These are phyloP conservation scores for Galerina marginata DNA, from an alignment of 768 basidiomycete genomes.

Conservation along the genomic window DNA sequence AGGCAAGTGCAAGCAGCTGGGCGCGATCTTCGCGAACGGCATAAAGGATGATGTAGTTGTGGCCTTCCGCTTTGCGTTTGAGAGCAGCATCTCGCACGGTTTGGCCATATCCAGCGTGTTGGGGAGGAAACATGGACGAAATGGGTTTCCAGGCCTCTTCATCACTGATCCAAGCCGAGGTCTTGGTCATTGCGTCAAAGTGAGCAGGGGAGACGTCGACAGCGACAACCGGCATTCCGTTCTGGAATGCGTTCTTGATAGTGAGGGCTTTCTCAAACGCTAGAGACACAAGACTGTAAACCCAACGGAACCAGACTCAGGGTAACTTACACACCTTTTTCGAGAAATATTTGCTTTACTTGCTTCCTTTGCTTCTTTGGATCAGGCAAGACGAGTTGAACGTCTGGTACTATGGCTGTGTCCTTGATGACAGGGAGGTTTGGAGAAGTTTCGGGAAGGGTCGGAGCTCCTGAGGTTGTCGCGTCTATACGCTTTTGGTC, in stretches of 20 bases:
- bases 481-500: constrained; percentile 81
- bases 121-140: constrained; percentile 56
- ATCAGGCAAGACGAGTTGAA: constrained; percentile 75
- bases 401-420: constrained; percentile 41
- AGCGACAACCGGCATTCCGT: constrained; percentile 70
- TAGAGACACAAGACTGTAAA: constrained; percentile 27
- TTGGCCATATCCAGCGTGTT: constrained; percentile 64
- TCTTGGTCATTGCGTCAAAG: constrained; percentile 68
- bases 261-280: constrained; percentile 68
- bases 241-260: constrained; percentile 63
- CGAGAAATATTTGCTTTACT: constrained; percentile 70
- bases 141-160: constrained; percentile 78
- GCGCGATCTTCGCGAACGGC: constrained; percentile 72
- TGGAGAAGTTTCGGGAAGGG: constrained; percentile 41
- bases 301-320: neutral
- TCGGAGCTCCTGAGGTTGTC: constrained; percentile 61
- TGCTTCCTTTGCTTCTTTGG: constrained; percentile 77
- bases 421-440: constrained; percentile 46
- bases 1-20: constrained; percentile 51
- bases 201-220: constrained; percentile 66
- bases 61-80: constrained; percentile 68
- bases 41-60: constrained; percentile 66
- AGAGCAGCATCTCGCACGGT: constrained; percentile 71
- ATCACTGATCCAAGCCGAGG: constrained; percentile 68
- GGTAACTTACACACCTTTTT: constrained; percentile 55